Evolutionary conservation across 352 stramenopile species (phyloP), one percentile per base, ranked within the genome.

Genomic region (Pythium dissotocum): DNA sequence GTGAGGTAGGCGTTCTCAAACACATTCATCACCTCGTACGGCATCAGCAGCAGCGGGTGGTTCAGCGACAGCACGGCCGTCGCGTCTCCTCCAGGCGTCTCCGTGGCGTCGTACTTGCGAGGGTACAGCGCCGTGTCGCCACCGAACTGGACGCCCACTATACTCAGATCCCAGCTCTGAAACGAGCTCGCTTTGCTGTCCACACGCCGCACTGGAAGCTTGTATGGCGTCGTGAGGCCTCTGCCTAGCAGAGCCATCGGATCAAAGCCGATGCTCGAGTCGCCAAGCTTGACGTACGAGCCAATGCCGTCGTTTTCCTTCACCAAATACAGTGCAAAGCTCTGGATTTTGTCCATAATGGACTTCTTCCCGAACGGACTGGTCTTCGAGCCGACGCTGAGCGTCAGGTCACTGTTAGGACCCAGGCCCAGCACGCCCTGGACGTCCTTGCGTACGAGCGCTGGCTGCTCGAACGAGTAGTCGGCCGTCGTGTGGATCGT

Each of bases 391-490:
- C 13, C 4, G 40, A 49, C 10, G 13, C 38, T 2, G 32, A 32
- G 12, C 10, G 13, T 16, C 38, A 18, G 10, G 1, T 24, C 6
- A 12, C 6, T 28, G 16, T 38, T 36, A 12, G 33, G 59, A n/a
- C 59, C 59, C 21, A 65, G 59, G 10, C 59, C 59, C 28, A 65
- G 35, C 33, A 18, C 33, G 21, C 59, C 59, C 35, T 58, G 28
- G 1, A 51, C 48, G 8, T 51, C 48, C 3, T 24, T 58, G 16
- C 13, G 10, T 10, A 65, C 59, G n/a, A 65, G 49, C 33, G 42
- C 18, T 1, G 48, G 46, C 46, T 58, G 59, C 35, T 65, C 46
- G 1, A 33, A 14, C 4, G 12, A 14, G 26, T 65, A 65, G 32
- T 65, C 35, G 2, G 56, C 33, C 33, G 48, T 24, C 32, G 32